Evolutionary conservation across 192 early-diverging fungal genomes (phyloP), one percentile per base, ranked within the genome.

Genomic region (Kappamyces sp.): DNA sequence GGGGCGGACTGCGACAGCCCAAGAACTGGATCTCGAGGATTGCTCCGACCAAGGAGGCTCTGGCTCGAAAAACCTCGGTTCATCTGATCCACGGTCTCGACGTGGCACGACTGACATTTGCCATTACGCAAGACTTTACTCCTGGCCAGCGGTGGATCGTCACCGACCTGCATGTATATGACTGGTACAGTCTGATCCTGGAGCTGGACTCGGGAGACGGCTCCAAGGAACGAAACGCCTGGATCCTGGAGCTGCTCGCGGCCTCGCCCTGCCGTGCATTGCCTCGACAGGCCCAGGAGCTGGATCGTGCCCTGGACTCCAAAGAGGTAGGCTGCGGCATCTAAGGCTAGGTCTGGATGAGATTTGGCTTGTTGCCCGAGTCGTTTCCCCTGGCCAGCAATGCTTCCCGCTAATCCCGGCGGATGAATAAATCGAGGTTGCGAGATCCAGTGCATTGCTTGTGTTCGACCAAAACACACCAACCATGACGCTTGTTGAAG

Each of bases 61-160:
- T 74, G n/a, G 36, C 9, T 29, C 11, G 11, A 12, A 70, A 62
- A 36, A 64, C 71, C 3, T 74, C 72, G 35, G 34, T 83, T 1
- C 81, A 83, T 61, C 52, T 83, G 15, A 75, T 86, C 39, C 82
- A 84, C 53, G 82, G 81, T 0, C 49, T 59, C 8, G 84, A 86
- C 61, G 78, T 84, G 0, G 84, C 84, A 2, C 59, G 75, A 3
- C 72, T 78, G 1, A 66, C 80, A 35, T 9, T 86, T 2, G 72
- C 74, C 2, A 66, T 76, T 2, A 63, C 65, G 49, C 7, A 52
- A 3, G 42, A 64, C 1, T 74, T 69, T 34, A 65, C 54, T 0
- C 39, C 60, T 2, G 70, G 66, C 2, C 47, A 78, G 34, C 60
- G 84, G 43, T 86, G 80, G 81, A 52, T 86, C 31, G 43, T 86